Percentiles rank a stretch among this genome's conserved stretches.
Conservation (phyloP, 306 rosid species). For the Dicorynia guianensis region DNA sequence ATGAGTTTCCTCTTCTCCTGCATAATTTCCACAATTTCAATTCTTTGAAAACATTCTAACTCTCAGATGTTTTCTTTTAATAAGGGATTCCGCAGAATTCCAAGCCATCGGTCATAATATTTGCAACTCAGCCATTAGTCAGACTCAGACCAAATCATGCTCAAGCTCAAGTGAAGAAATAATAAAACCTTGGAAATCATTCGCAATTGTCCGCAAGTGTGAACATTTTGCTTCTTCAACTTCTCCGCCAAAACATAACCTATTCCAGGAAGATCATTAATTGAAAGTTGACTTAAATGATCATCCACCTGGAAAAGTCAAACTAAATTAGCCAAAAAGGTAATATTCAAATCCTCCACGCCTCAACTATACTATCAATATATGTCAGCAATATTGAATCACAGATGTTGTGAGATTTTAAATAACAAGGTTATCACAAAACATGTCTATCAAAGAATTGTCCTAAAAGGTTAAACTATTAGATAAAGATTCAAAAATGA, state of each 20-base stretch:
- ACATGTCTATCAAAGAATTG: no score
- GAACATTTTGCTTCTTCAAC: slow-evolving; percentile 70
- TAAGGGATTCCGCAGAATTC: neutral
- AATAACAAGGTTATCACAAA: no score
- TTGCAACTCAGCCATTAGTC: neutral
- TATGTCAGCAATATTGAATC: slow-evolving; percentile 13
- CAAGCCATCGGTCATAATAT: slow-evolving; percentile 9
- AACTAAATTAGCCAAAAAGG: slow-evolving; percentile 31
- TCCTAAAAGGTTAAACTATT: no score
- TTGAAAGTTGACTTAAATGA: slow-evolving; percentile 75
- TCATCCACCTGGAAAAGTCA: slow-evolving; percentile 69
- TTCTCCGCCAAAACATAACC: slow-evolving; percentile 81
- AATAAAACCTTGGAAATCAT: slow-evolving; percentile 72
- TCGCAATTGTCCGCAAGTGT: slow-evolving; percentile 77
- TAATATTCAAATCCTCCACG: slow-evolving; percentile 35
- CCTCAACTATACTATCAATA: slow-evolving; percentile 30
- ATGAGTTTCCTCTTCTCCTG: slow-evolving; percentile 13
- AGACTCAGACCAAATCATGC: no score
- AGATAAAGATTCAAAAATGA: no score
- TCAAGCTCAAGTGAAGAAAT: slow-evolving; percentile 16
- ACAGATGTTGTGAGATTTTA: slow-evolving; percentile 1
- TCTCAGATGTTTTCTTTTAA: neutral
- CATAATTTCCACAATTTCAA: slow-evolving; percentile 13
- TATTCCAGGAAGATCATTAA: slow-evolving; percentile 88
- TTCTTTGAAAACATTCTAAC: slow-evolving; percentile 1